Evolutionary conservation across 495 filamentous ascomycete species (phyloP).

Genomic region (Trichoderma erinaceum): DNA sequence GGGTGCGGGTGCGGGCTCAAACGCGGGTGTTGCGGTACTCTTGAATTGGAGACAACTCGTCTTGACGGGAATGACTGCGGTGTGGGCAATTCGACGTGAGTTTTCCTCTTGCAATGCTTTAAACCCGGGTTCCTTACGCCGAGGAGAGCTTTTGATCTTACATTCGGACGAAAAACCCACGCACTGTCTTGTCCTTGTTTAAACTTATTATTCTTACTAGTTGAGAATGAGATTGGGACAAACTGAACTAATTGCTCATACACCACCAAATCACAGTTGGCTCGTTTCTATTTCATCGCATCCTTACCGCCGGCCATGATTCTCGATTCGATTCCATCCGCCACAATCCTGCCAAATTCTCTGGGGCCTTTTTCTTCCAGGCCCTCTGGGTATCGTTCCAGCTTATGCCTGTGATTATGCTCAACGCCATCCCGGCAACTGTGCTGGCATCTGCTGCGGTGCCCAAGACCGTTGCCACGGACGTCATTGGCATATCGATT

Average conservation of each 20-base stretch:
- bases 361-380: constrained; percentile 51
- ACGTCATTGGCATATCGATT: constrained; percentile 48
- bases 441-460: constrained; percentile 34
- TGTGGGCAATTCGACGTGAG: constrained; percentile 55
- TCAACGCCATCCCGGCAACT: constrained; percentile 52
- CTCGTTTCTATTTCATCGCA: constrained; percentile 50
- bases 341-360: constrained; percentile 44
- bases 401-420: constrained; percentile 51
- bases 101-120: constrained; percentile 5
- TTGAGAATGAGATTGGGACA: neutral
- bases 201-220: neutral
- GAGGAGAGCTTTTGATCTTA: neutral
- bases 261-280: constrained; percentile 41
- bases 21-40: constrained; percentile 26
- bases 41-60: constrained; percentile 59
- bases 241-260: constrained; percentile 1
- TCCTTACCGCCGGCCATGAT: constrained; percentile 49
- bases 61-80: constrained; percentile 46
- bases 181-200: neutral
- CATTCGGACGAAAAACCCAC: neutral
- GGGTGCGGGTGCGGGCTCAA: constrained; percentile 15
- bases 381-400: constrained; percentile 57
- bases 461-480: constrained; percentile 34
- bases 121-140: constrained; percentile 3
- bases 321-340: constrained; percentile 58